phyloP scores from a whole-genome alignment of 75 land plant genomes.

The Sequoiadendron giganteum region DNA sequence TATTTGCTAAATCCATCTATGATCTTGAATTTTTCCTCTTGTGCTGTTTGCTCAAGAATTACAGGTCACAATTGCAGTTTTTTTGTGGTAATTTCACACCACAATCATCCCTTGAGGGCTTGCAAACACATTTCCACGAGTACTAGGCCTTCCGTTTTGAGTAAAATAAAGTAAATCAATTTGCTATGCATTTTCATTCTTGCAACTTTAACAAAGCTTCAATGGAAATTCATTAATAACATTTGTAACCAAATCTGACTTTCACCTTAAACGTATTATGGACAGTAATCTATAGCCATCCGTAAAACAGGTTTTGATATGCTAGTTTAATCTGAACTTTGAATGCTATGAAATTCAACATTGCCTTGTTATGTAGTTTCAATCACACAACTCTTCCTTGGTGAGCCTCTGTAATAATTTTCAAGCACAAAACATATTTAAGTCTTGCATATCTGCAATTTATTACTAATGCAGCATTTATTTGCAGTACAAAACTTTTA shows the following conservation, averaged over 20 bases:
- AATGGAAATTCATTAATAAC: not conserved
- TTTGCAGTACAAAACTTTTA: conserved; percentile 80
- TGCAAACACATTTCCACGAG: not conserved
- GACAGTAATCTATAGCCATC: not conserved
- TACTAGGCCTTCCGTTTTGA: not conserved
- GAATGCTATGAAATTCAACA: not conserved
- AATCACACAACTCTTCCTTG: not conserved
- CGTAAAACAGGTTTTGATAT: not conserved
- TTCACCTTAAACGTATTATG: not conserved
- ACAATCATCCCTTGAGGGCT: not conserved
- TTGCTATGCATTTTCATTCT: not conserved
- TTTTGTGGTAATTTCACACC: not conserved
- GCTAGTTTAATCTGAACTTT: not conserved
- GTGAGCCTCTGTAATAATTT: not conserved
- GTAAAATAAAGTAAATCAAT: not conserved
- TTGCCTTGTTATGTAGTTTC: not conserved
- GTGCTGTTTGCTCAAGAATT: too few species aligned
- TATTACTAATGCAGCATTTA: not conserved
- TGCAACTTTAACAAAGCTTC: not conserved
- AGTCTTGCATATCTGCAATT: conserved; percentile 1
- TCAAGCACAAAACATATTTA: not conserved
- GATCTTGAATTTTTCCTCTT: too few species aligned
- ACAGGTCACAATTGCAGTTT: not conserved
- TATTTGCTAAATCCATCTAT: too few species aligned
- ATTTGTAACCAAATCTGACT: not conserved